phyloP scores from a whole-genome alignment of 2,329 filamentous ascomycete species.

The Microcyclospora pomicola region DNA sequence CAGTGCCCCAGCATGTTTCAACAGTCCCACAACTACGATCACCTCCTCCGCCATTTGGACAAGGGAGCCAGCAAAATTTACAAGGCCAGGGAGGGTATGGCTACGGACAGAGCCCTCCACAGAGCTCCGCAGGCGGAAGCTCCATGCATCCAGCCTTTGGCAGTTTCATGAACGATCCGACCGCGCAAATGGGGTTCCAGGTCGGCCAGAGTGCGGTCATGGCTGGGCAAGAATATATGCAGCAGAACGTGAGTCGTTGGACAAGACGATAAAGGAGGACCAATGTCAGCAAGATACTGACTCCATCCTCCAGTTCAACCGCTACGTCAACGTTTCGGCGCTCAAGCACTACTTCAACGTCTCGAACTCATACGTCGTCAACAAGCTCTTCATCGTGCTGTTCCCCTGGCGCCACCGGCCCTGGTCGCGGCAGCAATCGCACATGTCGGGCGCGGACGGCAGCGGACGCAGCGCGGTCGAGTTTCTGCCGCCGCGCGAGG shows the following conservation, averaged over 20 bases:
- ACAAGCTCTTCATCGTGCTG: conserved; percentile 83
- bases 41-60: conserved; percentile 64
- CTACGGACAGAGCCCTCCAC: conserved; percentile 46
- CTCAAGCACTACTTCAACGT: conserved; percentile 99
- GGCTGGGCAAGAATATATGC: conserved; percentile 85
- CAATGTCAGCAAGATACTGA: neutral
- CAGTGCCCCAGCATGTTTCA: conserved; percentile 95
- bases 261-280: neutral
- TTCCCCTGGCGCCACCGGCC: conserved; percentile 97
- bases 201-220: conserved; percentile 84
- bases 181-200: conserved; percentile 87
- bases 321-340: conserved; percentile 81
- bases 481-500: conserved; percentile 85
- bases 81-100: conserved; percentile 52
- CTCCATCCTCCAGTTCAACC: conserved; percentile 44
- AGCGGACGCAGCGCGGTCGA: conserved; percentile 33
- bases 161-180: conserved; percentile 90
- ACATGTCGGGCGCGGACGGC: conserved; percentile 43
- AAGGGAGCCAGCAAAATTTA: conserved; percentile 36
- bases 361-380: conserved; percentile 89
- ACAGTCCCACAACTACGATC: conserved; percentile 94
- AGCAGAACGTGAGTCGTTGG: conserved; percentile 63
- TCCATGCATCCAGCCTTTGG: conserved; percentile 53
- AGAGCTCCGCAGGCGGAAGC: conserved; percentile 15
- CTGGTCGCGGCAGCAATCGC: conserved; percentile 80